Conservation (phyloP, 192 early-diverging fungal genomes). For the Dissophora globulifera region DNA sequence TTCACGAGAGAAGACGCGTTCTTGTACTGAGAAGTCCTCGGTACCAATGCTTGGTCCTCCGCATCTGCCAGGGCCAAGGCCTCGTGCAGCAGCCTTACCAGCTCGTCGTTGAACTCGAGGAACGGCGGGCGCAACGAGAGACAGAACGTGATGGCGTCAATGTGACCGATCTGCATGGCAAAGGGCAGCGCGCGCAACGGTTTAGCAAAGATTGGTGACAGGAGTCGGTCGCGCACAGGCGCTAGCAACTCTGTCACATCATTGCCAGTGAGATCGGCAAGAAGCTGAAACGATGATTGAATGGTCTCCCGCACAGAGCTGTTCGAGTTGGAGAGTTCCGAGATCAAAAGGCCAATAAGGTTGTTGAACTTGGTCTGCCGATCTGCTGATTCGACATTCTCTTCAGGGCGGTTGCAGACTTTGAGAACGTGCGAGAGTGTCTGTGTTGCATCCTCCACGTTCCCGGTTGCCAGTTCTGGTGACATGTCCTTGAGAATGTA, state of each 20-base stretch:
- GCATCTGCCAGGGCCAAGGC: conserved; percentile 94
- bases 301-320: conserved; percentile 88
- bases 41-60: conserved; percentile 95
- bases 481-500: conserved; percentile 95
- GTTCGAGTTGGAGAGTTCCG: conserved; percentile 94
- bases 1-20: conserved; percentile 85
- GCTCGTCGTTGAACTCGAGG: conserved; percentile 91
- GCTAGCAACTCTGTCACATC: conserved; percentile 87
- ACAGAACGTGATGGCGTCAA: conserved; percentile 98
- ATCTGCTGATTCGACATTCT: conserved; percentile 60
- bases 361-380: conserved; percentile 77
- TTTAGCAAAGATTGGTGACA: conserved; percentile 95
- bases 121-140: conserved; percentile 88
- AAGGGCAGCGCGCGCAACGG: conserved; percentile 95
- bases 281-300: conserved; percentile 81
- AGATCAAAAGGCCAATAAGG: conserved; percentile 81
- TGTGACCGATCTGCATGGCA: conserved; percentile 98
- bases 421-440: conserved; percentile 79
- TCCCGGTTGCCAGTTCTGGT: conserved; percentile 78
- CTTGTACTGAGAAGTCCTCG: conserved; percentile 83
- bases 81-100: conserved; percentile 89
- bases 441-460: conserved; percentile 76
- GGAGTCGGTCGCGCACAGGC: conserved; percentile 84
- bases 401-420: conserved; percentile 70
- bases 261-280: conserved; percentile 81